Evolutionary conservation across 2,329 filamentous ascomycete species (phyloP), one percentile per base, ranked within the genome.

Genomic region (Paraphoma chrysanthemicola): DNA sequence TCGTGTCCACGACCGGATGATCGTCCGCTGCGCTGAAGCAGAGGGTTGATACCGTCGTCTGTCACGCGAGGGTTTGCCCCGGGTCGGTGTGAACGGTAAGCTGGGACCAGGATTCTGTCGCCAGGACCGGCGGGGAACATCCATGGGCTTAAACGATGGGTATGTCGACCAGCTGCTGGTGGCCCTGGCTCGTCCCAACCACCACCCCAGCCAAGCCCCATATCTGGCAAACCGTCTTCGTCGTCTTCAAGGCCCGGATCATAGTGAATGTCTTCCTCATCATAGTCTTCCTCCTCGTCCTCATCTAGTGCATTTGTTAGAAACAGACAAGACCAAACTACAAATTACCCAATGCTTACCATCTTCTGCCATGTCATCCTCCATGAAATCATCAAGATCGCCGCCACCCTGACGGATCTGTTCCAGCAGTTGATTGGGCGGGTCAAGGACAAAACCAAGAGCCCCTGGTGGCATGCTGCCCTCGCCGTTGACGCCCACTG

Each of bases 1-100:
- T 73, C 70, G 10, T 57, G 59, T 12, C 59, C 56, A n/a, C 70
- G 68, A 33, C 59, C 66, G 18, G 66, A 56, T 5, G 70, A 60
- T 18, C 75, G 72, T 56, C 78, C 80, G 44, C 77, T 76, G 53
- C 91, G 89, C 62, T 93, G 90, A 51, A 98, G 86, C 11, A 98
- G 82, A 43, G 94, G 94, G 70, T 98, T 97, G 18, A 88, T 83
- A 3, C 92, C 93, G 72, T 97, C 93, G 62, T 97, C 92, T 33
- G 85, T 83, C 29, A 82, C 82, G 54, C 85, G 83, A 50, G 85
- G 79, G 31, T 84, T 80, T 17, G 79, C 80, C 45, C 82, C 82
- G 51, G 83, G 76, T 54, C 86, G 82, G 66, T 87, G 84, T 7
- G 80, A 77, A 58, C 82, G 78, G 63, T 85, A 81, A 77, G 80